A percentile compares a stretch with the other conserved stretches of the same genome.
phyloP scores from a whole-genome alignment of 2,329 filamentous ascomycete genomes.

The Colletotrichum sp. region DNA sequence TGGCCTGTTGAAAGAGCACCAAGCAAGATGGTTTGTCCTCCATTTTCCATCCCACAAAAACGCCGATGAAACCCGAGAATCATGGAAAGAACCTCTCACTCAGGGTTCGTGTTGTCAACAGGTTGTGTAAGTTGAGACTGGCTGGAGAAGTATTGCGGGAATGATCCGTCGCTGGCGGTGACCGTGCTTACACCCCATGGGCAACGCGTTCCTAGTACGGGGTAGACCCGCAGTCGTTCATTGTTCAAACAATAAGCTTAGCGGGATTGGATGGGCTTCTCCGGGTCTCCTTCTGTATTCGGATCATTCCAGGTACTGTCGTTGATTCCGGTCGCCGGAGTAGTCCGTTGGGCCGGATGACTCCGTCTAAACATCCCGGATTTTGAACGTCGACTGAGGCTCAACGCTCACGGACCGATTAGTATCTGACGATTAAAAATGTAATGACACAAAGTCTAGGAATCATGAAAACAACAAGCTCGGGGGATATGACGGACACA shows the following conservation, averaged over 20 bases:
- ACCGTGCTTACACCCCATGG: not conserved
- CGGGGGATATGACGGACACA: not conserved
- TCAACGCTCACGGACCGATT: not conserved
- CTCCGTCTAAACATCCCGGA: not conserved
- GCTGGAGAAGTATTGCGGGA: not conserved
- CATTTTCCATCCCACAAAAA: not conserved
- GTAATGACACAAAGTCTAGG: rapidly evolving
- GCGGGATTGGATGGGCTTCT: not conserved
- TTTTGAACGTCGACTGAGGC: not conserved
- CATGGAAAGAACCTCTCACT: rapidly evolving
- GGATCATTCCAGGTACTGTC: not conserved
- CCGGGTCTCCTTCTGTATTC: not conserved
- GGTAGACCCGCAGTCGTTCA: not conserved
- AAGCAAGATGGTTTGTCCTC: rapidly evolving
- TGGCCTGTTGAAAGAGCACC: too few species aligned
- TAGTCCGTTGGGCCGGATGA: not conserved
- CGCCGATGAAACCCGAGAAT: not conserved
- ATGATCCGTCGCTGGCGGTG: not conserved
- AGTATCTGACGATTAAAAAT: not conserved
- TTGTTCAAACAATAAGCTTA: not conserved
- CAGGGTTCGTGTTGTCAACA: not conserved
- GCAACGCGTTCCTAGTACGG: not conserved
- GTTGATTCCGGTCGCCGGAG: not conserved
- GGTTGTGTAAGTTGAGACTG: not conserved
- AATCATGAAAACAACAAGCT: not conserved